Evolutionary conservation across 2,329 filamentous ascomycete species (phyloP), one percentile per base, ranked within the genome.

Genomic region (Neodidymelliopsis sp.): DNA sequence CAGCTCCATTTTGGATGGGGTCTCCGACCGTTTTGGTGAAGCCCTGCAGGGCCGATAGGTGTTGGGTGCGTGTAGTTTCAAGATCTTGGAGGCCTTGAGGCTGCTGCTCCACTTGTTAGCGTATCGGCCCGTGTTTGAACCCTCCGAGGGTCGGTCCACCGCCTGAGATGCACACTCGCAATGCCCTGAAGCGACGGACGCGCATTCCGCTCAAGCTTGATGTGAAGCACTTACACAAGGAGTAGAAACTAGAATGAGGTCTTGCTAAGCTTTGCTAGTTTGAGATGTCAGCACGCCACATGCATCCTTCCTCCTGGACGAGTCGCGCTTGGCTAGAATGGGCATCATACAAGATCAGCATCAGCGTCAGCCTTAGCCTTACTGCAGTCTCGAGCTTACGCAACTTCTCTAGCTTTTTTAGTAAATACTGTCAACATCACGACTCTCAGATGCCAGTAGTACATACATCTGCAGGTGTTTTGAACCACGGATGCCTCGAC

Each of bases 31-130:
- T 44, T 13, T 44, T 24, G 4, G 29, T 27, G 24, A 23, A 29
- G 52, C 54, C 44, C 46, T 49, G 51, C 55, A 51, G 8, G 44
- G 33, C 37, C 43, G 31, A 38, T 33, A 45, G 39, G 18, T 53
- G 36, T 44, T 23, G 46, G 29, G 12, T 27, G 38, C 36, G 49
- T 53, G 48, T 53, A 42, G 52, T 49, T 51, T 45, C 49, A 40
- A 13, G n/a, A 16, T 16, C n/a, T 10, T n/a, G 29, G 29, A 31
- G 29, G 29, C 29, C 29, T 31, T 23, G 12, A 12, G 24, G 13
- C 29, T 18, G 13, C 16, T 4, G 31, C 31, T 34, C 31, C 12
- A 22, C 31, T 15, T 34, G 19, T 18, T 41, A 41, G 44, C 37
- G 44, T 25, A 19, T 31, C 34, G 19, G 40, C 34, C 31, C 29